Evolutionary conservation across 2,329 filamentous ascomycete species (phyloP), one percentile per base, ranked within the genome.

Genomic region (Pezicula neosporulosa): DNA sequence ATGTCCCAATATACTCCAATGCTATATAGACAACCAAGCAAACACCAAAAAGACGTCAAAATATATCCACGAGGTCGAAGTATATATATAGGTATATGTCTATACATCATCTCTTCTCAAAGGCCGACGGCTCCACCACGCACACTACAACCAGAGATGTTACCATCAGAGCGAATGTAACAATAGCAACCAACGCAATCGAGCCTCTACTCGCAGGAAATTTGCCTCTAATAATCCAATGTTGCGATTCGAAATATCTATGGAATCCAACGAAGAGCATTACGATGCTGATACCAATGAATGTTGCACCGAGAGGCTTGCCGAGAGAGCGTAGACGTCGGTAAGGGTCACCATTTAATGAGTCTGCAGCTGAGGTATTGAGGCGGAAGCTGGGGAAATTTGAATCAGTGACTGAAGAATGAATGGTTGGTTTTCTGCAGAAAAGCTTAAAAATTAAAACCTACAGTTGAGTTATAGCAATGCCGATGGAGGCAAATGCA

Each of bases 401-500:
- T 44, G 16, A 44, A 47, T 39, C 16, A 13, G 16, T 10, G 19
- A 28, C 13, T 38, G 41, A 27, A 15, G 21, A 24, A 24, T 35
- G 9, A 2, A 5, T n/a, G n/a, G 28, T 27, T n/a, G n/a, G n/a
- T n/a, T n/a, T 27, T 15, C 10, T 16, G 35, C 16, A n/a, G 13
- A 21, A 21, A 24, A 6, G 24, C n/a, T 33, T 4, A 12, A n/a
- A n/a, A n/a, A n/a, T n/a, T n/a, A n/a, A n/a, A n/a, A 52, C 51
- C 15, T 60, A 59, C 55, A 94, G 81, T 67, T 94, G 89, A 1
- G 89, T 93, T 38, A 94, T 81, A 41, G 88, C 89, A 53, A 94
- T 88, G 51, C 89, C 89, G 59, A 94, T 93, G 33, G 82, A 87
- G 10, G 89, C 87, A 63, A 94, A 94, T 21, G 87, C 84, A 35